Conservation (phyloP, 139 green algal species). For the Chlamydomonas eustigma region DNA sequence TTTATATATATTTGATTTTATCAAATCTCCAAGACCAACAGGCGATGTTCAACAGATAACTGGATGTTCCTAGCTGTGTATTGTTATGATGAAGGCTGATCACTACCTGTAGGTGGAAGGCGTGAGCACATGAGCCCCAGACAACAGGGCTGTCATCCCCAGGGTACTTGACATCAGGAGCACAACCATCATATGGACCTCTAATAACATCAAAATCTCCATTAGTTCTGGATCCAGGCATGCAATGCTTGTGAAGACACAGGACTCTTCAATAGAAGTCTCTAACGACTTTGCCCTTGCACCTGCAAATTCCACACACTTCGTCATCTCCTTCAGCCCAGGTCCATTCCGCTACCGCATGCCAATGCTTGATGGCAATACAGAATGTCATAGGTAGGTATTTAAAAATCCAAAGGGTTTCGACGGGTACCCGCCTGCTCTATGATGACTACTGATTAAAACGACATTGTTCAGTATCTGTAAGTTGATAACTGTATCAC, state of each 20-base stretch:
- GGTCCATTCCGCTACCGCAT: conserved; percentile 62
- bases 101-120: conserved; percentile 57
- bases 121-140: conserved; percentile 61
- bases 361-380: conserved; percentile 60
- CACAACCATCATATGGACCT: conserved; percentile 58
- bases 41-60: too few relatives aligned
- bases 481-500: too few relatives aligned
- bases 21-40: too few relatives aligned
- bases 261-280: too few relatives aligned
- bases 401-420: too few relatives aligned
- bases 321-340: conserved; percentile 68
- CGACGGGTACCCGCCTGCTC: too few relatives aligned
- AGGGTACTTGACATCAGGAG: conserved; percentile 61
- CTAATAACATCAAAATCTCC: conserved; percentile 1
- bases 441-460: too few relatives aligned
- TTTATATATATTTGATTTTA: too few relatives aligned
- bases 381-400: conserved; percentile 13
- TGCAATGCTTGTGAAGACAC: neutral
- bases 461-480: too few relatives aligned
- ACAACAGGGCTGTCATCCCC: conserved; percentile 67
- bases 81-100: too few relatives aligned
- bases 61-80: too few relatives aligned
- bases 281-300: conserved; percentile 1
- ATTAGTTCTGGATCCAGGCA: neutral
- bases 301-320: conserved; percentile 64